These are phyloP conservation scores for Aspergillus viridinutans DNA, from an alignment of 2,329 filamentous ascomycete genomes.

Conservation along the genomic window DNA sequence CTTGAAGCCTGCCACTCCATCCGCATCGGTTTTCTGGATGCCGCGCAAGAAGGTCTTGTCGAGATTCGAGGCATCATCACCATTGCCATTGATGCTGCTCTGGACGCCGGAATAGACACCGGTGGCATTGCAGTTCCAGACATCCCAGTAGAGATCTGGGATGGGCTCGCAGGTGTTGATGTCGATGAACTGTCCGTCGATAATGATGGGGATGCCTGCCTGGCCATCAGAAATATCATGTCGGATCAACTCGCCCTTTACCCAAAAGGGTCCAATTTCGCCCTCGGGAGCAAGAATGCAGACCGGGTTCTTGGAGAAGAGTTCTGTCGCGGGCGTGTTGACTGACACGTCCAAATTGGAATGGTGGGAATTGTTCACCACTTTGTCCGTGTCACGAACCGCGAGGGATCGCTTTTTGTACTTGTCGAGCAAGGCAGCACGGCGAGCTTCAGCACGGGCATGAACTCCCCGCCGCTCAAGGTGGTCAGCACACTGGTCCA, in stretches of 20 bases:
- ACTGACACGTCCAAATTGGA: too few relatives aligned
- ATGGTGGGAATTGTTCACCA: too few relatives aligned
- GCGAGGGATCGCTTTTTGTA: too few relatives aligned
- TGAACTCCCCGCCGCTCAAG: constrained; percentile 2
- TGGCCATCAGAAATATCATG: too few relatives aligned
- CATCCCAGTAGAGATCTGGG: constrained; percentile 32
- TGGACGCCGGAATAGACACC: constrained; percentile 28
- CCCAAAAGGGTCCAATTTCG: too few relatives aligned
- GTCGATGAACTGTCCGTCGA: constrained; percentile 11
- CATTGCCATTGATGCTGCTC: constrained; percentile 2
- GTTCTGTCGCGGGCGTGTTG: too few relatives aligned
- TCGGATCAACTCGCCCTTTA: too few relatives aligned
- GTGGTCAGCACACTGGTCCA: constrained; percentile 6
- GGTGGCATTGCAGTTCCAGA: constrained; percentile 43
- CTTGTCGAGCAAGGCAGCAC: too few relatives aligned
- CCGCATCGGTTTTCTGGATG: constrained; percentile 38
- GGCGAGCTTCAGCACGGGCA: not conserved
- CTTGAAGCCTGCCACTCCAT: constrained; percentile 45
- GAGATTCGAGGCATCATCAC: constrained; percentile 17
- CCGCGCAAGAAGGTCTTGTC: constrained; percentile 42
- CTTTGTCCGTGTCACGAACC: too few relatives aligned
- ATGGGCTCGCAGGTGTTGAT: constrained; percentile 25
- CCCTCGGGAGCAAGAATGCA: too few relatives aligned
- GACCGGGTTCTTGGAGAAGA: too few relatives aligned
- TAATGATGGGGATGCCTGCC: too few relatives aligned